phyloP scores from a whole-genome alignment of 179 eudicot genomes.

The Beta corolliflora region DNA sequence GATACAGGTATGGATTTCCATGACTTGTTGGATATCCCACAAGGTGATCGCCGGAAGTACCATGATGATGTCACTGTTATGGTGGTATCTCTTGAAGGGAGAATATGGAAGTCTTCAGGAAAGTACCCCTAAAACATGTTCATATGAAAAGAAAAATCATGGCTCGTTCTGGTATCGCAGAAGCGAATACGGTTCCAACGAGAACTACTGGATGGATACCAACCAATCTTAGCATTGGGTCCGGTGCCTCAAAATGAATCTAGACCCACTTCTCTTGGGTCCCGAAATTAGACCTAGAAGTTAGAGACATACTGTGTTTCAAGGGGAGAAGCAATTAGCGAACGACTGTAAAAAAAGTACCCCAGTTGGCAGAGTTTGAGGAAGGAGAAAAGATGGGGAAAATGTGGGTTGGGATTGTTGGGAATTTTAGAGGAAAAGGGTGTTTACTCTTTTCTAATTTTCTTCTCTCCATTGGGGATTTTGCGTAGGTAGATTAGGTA shows the following conservation, averaged over 20 bases:
- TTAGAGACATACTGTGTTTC: not conserved
- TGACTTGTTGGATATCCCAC: slow-evolving; percentile 85
- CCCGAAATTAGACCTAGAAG: slow-evolving; percentile 1
- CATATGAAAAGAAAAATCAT: slow-evolving; percentile 14
- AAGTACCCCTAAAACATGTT: slow-evolving; percentile 50
- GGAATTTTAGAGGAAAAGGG: slow-evolving; percentile 7
- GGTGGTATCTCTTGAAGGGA: slow-evolving; percentile 81
- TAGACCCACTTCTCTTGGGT: slow-evolving; percentile 26
- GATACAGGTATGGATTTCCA: slow-evolving; percentile 89
- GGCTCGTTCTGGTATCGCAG: not conserved
- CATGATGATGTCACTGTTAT: slow-evolving; percentile 97
- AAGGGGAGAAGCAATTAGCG: not conserved
- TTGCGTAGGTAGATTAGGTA: slow-evolving; percentile 41
- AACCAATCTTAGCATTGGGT: slow-evolving; percentile 13
- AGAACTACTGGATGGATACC: slow-evolving; percentile 7
- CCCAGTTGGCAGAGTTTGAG: slow-evolving; percentile 15
- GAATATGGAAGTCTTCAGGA: slow-evolving; percentile 77
- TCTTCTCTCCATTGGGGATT: slow-evolving; percentile 37
- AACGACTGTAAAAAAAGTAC: slow-evolving; percentile 16
- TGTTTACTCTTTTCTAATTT: not conserved
- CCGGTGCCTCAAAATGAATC: not conserved
- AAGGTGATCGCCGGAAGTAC: slow-evolving; percentile 89
- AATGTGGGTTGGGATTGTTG: slow-evolving; percentile 16
- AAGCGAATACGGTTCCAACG: slow-evolving; percentile 14
- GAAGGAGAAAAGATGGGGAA: slow-evolving; percentile 14